Percentiles rank a stretch among this genome's conserved stretches.
phyloP scores from a whole-genome alignment of 2,329 filamentous ascomycete species.

The Esteya vermicola region DNA sequence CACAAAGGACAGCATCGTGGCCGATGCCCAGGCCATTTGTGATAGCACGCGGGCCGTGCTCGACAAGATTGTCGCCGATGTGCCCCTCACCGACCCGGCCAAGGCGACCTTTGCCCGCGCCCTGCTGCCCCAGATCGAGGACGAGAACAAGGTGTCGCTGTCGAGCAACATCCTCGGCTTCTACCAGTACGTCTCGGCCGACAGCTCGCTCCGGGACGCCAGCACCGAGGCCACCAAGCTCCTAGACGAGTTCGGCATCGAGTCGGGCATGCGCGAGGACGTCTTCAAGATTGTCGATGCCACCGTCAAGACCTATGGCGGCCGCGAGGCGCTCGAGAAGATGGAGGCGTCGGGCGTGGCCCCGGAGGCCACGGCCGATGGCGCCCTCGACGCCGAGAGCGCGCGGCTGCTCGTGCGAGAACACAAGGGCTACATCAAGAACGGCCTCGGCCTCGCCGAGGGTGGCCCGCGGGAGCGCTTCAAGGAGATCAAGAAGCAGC shows the following conservation, averaged over 20 bases:
- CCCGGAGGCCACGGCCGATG: constrained; percentile 11
- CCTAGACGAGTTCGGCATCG: constrained; percentile 64
- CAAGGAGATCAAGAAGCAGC: constrained; percentile 72
- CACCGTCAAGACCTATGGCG: constrained; percentile 33
- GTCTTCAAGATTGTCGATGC: constrained; percentile 55
- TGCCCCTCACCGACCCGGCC: constrained; percentile 33
- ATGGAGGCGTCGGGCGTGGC: constrained; percentile 14
- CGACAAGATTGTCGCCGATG: constrained; percentile 52
- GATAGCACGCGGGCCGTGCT: constrained; percentile 47
- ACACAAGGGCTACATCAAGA: constrained; percentile 61
- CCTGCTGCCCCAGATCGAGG: constrained; percentile 53
- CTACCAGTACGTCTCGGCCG: constrained; percentile 63
- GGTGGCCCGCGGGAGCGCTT: constrained; percentile 62
- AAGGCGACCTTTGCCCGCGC: constrained; percentile 41
- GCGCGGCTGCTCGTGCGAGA: constrained; percentile 63
- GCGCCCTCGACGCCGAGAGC: constrained; percentile 54
- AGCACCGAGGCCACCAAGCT: constrained; percentile 64
- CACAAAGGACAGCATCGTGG: constrained; percentile 53
- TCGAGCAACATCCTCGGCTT: constrained; percentile 57
- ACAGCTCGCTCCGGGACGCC: constrained; percentile 56
- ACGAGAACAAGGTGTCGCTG: constrained; percentile 52
- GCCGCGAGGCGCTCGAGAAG: constrained; percentile 30
- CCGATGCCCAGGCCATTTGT: constrained; percentile 53
- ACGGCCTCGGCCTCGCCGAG: constrained; percentile 57
- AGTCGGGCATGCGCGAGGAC: constrained; percentile 70